Evolutionary conservation across 495 filamentous ascomycete species (phyloP), one percentile per base, ranked within the genome.

Genomic region (Pyrenula aspistea): DNA sequence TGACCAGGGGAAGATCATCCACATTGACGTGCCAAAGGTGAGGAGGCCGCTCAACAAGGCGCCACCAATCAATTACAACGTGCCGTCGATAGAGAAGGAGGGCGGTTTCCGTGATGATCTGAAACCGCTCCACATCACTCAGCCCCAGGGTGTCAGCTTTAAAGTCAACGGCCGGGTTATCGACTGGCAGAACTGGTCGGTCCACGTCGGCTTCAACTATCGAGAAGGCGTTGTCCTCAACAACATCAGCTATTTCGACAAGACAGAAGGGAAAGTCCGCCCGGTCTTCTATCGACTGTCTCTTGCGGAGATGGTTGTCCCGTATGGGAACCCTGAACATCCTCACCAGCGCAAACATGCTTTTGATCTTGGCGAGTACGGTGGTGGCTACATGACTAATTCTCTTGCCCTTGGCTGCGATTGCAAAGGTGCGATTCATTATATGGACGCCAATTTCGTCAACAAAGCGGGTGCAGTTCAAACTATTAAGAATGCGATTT

Each of bases 121-220:
- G 56, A 96, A 95, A 73, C 89, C 92, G n/a, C 87, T 96, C 67
- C 84, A 94, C 71, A 92, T 96, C 65, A 92, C 88, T 0, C 92
- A 97, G 72, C 92, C 92, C 0, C 89, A 95, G 58, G 92, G 92
- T 12, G 91, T 96, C 1, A 93, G 88, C 0, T 97, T 96, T 76
- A 81, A 78, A n/a, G 69, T 95, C 48, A 79, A 86, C 10, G 89
- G 88, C 2, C 72, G 90, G 2, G 75, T 76, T n/a, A 81, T 96
- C 47, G 83, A 82, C 52, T 97, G 92, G 92, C 91, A 95, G 67
- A 96, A 95, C 62, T 97, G 90, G 88, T 91, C 79, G 65, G 81
- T 97, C 59, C 92, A 96, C 65, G 82, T 96, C 36, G 91, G 91
- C 15, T 96, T 96, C 78, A 96, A 92, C 76, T 91, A 95, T 71